Evolutionary conservation across 2,329 filamentous ascomycete species (phyloP), one percentile per base, ranked within the genome.

Genomic region (Phialophora macrospora): DNA sequence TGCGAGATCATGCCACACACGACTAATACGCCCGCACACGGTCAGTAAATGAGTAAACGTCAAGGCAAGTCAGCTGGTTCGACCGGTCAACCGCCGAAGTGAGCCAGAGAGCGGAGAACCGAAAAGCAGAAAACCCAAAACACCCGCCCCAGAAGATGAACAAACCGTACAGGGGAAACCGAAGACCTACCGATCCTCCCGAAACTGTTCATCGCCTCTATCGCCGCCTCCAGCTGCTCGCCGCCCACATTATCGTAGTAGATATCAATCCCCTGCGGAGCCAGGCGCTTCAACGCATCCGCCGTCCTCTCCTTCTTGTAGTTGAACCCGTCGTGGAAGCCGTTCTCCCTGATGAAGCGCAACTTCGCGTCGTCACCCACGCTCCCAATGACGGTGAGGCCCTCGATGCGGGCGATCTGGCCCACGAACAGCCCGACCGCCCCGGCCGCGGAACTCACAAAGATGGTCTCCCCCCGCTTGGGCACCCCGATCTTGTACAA

Each of bases 221-320:
- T 78, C 0, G 88, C 87, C 44, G 88, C 88, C 70, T 77, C 30
- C 4, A 60, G 34, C 22, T 60, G 46, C 30, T 91, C 89, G 34
- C 89, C 90, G 26, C 90, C 90, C 9, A 91, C 90, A 71, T 92
- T 93, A 77, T 93, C 90, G 74, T 89, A 93, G 80, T 92, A 92
- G 75, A 93, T 91, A 73, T 96, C 91, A 67, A 95, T 84, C 3
- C 91, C 91, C 9, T 92, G 77, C 0, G 91, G 91, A 0, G 90
- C 90, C 20, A 95, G 82, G 65, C 90, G 84, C 69, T 81, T 78
- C 63, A 96, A 81, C 0, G 91, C 91, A 12, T 89, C 88, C 0
- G 77, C 74, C 0, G 90, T 84, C 71, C 83, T 85, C 80, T 94
- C 91, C 71, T 86, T 93, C 84, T 94, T 94, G 83, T 95, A 96